Evolutionary conservation across 441 rosid genomes (phyloP).

Genomic region (Adansonia grandidieri): DNA sequence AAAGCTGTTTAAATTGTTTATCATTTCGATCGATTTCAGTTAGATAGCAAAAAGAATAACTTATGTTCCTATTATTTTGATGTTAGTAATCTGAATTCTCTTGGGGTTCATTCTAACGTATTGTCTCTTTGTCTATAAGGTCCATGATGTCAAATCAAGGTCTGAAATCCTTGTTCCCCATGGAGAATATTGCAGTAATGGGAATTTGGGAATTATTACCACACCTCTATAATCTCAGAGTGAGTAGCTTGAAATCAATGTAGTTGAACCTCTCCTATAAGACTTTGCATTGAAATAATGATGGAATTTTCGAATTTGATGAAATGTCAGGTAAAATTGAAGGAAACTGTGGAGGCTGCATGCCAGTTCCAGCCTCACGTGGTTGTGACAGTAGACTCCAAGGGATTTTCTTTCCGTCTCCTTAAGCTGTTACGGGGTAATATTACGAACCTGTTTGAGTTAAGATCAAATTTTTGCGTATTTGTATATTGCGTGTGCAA

Average conservation of each 20-base stretch:
- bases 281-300: neutral
- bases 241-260: constrained; percentile 40
- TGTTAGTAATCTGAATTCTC: neutral
- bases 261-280: neutral
- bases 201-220: constrained; percentile 89
- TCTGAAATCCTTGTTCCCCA: constrained; percentile 66
- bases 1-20: neutral
- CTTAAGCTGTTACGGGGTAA: constrained; percentile 78
- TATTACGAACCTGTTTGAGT: constrained; percentile 21
- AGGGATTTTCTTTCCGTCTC: constrained; percentile 90
- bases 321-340: constrained; percentile 59
- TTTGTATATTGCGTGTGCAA: constrained; percentile 31
- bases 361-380: constrained; percentile 72
- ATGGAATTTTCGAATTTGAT: constrained; percentile 19
- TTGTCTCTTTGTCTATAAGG: constrained; percentile 39
- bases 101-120: neutral
- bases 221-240: constrained; percentile 72
- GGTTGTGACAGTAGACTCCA: constrained; percentile 87
- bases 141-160: constrained; percentile 77
- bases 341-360: constrained; percentile 72
- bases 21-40: neutral
- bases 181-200: constrained; percentile 93
- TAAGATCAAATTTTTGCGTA: constrained; percentile 18
- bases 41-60: neutral
- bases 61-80: neutral